Base-by-base conservation (phyloP, 2,329 filamentous ascomycete genomes). In the Exophiala dermatitidis region DNA sequence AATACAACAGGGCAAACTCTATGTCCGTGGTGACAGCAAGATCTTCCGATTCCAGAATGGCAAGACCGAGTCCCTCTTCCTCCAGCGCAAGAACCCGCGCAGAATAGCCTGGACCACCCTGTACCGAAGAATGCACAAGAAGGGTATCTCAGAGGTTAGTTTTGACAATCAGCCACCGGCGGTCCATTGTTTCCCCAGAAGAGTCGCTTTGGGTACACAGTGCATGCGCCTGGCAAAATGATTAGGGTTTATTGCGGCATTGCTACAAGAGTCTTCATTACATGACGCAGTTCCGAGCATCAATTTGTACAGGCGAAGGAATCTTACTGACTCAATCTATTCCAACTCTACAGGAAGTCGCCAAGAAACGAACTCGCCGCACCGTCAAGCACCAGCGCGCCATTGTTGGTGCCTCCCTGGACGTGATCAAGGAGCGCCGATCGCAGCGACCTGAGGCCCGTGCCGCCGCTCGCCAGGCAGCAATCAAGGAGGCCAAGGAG, bases 41-140 rank as follows among this genome's bases (percentile, higher is more conserved):
- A 85, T 97, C 83, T 98, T 98, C 88, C 90, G 93, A 74, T 98
- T 98, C 88, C 90, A 95, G 80, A 96, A 95, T 80, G 90, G 93
- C 82, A 98, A 98, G 82, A 91, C 89, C 78, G 93, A 98, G 81
- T 95, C 90, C 67, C 88, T 98, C 67, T 98, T 98, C 85, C 88
- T 97, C 69, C 93, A 98, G 84, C 91, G 93, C 83, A 98, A 98
- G 89, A 98, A 98, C 85, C 93, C 93, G 75, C 91, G 93, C 77
- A 90, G 91, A 75, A 97, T 98, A 77, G 85, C 91, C 68, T 98
- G 93, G 93, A 98, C 93, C 66, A 85, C 90, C 70, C 88, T 98
- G 64, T 98, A 88, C 88, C 86, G 93, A 77, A 88, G 91, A 78
- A 88, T 95, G 81, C 91, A 96, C 86, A 93, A 90, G 83, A 98